Evolutionary conservation across 352 stramenopile genomes (phyloP).

Genomic region (Phytophthora fragariaefolia): DNA sequence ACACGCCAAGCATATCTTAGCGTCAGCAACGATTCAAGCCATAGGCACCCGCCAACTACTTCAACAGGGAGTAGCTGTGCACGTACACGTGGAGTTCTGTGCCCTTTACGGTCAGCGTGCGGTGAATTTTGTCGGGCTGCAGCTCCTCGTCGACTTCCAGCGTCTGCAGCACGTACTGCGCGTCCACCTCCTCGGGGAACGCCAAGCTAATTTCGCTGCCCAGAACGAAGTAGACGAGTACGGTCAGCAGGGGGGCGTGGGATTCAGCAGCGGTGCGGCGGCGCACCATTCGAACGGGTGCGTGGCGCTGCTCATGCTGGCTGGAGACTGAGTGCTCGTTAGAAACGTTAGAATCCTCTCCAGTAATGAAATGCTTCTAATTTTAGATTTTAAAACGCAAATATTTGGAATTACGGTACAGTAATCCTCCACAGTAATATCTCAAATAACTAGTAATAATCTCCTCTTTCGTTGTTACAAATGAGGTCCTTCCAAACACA

Average conservation of each 20-base stretch:
- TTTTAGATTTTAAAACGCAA: no score
- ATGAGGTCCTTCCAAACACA: no score
- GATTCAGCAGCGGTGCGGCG: background rate
- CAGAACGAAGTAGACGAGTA: background rate
- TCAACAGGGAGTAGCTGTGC: background rate
- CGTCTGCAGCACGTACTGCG: slow-evolving; percentile 74
- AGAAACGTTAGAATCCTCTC: no score
- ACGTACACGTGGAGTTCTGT: slow-evolving; percentile 77
- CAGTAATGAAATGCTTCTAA: background rate
- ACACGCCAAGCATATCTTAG: background rate
- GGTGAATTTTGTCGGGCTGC: slow-evolving; percentile 87
- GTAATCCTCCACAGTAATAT: no score
- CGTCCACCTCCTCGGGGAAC: slow-evolving; percentile 73
- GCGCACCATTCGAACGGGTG: slow-evolving; percentile 84
- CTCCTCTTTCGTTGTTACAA: no score
- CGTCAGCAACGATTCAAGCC: slow-evolving; percentile 1
- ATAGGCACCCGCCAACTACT: no score
- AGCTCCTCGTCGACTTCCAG: slow-evolving; percentile 90
- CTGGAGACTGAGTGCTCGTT: background rate
- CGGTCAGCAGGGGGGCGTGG: background rate
- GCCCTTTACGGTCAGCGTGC: slow-evolving; percentile 66
- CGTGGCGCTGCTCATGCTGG: slow-evolving; percentile 33
- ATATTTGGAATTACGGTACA: no score
- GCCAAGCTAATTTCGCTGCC: slow-evolving; percentile 65
- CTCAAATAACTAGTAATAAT: no score